Evolutionary conservation across 768 basidiomycete species (phyloP), one percentile per base, ranked within the genome.

Genomic region (Terana coerulea): DNA sequence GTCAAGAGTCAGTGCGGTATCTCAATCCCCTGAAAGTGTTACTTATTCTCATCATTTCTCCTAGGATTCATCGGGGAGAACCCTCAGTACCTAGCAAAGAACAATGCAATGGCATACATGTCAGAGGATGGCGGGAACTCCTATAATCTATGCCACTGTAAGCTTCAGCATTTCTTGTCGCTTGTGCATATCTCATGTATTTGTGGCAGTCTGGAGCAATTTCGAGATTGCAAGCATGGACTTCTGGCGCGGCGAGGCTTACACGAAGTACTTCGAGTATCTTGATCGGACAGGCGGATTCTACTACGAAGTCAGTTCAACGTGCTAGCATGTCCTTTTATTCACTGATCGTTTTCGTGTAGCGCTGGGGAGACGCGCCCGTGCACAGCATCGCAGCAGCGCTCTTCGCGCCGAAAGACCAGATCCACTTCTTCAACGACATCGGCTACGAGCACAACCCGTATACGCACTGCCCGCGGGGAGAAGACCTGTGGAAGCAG

Each of bases 151-250:
- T 87, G 84, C 59, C 81, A 84, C 58, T 84, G 80, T 83, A 56
- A 59, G 80, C 63, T 46, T 19, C 29, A 28, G 14, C 34, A 29
- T 33, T 17, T 12, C 42, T 17, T 31, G 22, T 37, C 29, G n/a
- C 31, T 7, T 36, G 12, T 19, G 21, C 9, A 19, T 48, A 44
- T 31, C 24, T 17, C 41, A 12, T 1, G 15, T 22, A 33, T 47
- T 2, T 39, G 24, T 2, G 33, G 22, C 53, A 79, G 77, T 80
- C 68, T 83, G 81, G 81, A 76, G 72, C 54, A 85, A 83, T 66
- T 85, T 85, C 59, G 83, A 89, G 69, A 95, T 98, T 53, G 92
- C 81, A 3, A 82, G 86, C 61, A 81, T 97, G 75, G 83, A 91
- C 57, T 90, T 95, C 64, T 95, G 91, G 90, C 74, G 92, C 51